phyloP scores from a whole-genome alignment of 2,329 filamentous ascomycete species.

The Curvularia hawaiiensis region DNA sequence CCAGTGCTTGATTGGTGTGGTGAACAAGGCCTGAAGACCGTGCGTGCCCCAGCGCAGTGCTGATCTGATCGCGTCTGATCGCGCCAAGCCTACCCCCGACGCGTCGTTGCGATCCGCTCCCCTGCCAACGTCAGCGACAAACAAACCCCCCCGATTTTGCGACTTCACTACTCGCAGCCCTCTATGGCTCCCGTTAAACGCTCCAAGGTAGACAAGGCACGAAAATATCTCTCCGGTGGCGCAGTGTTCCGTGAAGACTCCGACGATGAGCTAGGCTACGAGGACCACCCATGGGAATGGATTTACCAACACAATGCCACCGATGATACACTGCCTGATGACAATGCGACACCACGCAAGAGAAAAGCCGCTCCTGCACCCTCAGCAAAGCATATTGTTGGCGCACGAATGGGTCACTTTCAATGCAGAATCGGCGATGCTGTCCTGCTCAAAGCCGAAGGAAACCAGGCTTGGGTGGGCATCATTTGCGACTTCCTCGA shows the following conservation, averaged over 20 bases:
- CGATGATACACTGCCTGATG: conserved; percentile 22
- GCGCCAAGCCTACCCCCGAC: conserved; percentile 40
- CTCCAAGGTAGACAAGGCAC: conserved; percentile 53
- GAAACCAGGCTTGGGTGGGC: conserved; percentile 90
- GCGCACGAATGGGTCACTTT: conserved; percentile 81
- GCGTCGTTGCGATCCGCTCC: conserved; percentile 29
- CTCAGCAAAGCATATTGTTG: conserved; percentile 65
- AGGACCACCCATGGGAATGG: conserved; percentile 59
- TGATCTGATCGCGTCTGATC: conserved; percentile 20
- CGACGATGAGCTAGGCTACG: conserved; percentile 76
- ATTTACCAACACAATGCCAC: conserved; percentile 56
- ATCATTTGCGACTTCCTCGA: conserved; percentile 84
- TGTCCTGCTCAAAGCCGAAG: conserved; percentile 86
- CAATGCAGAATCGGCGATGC: conserved; percentile 81
- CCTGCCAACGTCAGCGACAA: conserved; percentile 33
- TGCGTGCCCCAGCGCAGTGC: neutral
- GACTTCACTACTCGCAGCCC: conserved; percentile 23
- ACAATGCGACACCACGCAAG: conserved; percentile 41
- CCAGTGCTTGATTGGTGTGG: neutral
- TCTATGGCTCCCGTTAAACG: conserved; percentile 49
- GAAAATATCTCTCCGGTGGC: conserved; percentile 60
- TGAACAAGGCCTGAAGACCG: conserved; percentile 2
- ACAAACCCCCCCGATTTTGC: conserved; percentile 21
- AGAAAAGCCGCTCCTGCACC: conserved; percentile 32
- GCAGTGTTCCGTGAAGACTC: conserved; percentile 78